Conservation (phyloP, 2,329 filamentous ascomycete species). For the Elsinoe necatrix region DNA sequence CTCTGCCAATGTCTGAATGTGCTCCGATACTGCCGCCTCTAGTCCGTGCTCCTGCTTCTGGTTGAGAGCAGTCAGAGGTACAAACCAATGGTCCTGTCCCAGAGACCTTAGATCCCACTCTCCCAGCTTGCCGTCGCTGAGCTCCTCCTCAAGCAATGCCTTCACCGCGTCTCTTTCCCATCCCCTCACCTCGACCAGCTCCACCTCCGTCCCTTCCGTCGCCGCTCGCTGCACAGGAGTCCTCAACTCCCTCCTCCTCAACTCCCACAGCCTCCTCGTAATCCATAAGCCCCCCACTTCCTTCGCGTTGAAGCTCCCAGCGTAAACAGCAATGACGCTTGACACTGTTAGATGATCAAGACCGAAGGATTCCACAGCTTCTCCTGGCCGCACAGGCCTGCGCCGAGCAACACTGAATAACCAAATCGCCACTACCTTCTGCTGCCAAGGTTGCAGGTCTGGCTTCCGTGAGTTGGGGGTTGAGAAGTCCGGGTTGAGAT, state of each 20-base stretch:
- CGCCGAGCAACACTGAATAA: background rate
- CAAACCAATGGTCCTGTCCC: too few species aligned
- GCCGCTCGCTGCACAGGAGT: background rate
- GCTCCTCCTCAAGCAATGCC: background rate
- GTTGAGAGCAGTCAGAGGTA: too few species aligned
- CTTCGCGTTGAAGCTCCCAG: background rate
- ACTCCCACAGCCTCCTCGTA: background rate
- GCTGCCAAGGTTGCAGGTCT: background rate
- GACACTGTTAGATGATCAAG: background rate
- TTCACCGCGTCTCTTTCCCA: background rate
- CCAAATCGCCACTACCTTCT: conserved; percentile 9
- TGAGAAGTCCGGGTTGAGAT: background rate
- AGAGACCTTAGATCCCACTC: background rate
- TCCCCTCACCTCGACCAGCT: background rate
- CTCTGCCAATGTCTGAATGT: too few species aligned
- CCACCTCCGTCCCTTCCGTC: background rate
- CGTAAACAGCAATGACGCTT: background rate
- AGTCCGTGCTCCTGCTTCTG: too few species aligned
- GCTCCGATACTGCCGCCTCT: too few species aligned
- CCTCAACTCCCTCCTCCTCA: background rate
- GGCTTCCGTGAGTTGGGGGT: background rate
- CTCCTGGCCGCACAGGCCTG: background rate
- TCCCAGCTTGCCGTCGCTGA: background rate
- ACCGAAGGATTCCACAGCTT: background rate
- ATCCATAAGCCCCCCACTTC: background rate